phyloP scores from a whole-genome alignment of 1,139 yeast species.

The Lodderomyces orthopsilosis region DNA sequence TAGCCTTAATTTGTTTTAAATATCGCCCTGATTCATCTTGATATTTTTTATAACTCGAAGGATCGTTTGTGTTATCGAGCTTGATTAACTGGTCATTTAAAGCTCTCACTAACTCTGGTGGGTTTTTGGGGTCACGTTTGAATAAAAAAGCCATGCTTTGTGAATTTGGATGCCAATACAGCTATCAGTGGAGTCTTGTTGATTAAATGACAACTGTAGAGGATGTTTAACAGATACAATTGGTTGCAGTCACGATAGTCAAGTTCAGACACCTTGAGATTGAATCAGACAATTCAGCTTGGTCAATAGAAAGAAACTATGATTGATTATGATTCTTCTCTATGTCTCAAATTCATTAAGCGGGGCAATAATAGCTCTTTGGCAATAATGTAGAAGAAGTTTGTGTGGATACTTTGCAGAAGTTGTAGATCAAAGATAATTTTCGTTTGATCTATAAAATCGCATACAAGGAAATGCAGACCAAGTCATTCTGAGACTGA shows the following conservation, averaged over 20 bases:
- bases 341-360: no score
- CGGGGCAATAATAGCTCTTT: no score
- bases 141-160: conserved; percentile 77
- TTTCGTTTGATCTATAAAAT: background rate
- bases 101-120: conserved; percentile 75
- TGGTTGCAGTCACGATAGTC: background rate
- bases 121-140: conserved; percentile 89
- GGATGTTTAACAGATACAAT: background rate
- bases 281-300: background rate
- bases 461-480: no score
- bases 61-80: conserved; percentile 51
- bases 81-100: conserved; percentile 71
- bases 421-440: background rate
- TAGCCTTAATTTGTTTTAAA: conserved; percentile 62
- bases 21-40: conserved; percentile 78
- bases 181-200: background rate
- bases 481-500: no score
- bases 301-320: background rate
- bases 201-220: no score
- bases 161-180: background rate
- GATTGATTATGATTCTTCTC: no score
- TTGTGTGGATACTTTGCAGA: background rate
- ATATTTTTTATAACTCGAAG: conserved; percentile 46
- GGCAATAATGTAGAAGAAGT: background rate
- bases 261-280: background rate